Base-by-base conservation (phyloP, 2,329 filamentous ascomycete genomes). In the Pseudogymnoascus sp. region DNA sequence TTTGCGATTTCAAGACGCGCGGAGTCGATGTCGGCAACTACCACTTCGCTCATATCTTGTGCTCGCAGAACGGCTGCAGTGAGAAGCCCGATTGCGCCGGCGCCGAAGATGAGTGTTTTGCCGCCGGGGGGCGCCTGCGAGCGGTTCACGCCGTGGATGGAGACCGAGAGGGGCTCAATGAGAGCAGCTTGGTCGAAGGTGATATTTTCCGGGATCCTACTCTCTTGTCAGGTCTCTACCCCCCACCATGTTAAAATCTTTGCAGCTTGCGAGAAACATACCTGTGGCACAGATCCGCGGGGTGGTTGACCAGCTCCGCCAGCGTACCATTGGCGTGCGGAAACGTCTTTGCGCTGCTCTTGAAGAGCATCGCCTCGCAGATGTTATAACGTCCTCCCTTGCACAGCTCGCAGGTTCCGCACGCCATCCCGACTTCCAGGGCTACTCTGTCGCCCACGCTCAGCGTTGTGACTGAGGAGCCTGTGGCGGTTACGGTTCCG, bases 271-370 rank as follows among this genome's bases (percentile, higher is more conserved):
- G n/a, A n/a, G 21, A 21, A 7, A 63, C 70, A 63, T 65, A 74
- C 82, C 96, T 96, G 81, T 97, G 91, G 79, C 93, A 97, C 90
- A 92, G 97, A 60, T 88, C 82, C n/a, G 92, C 92, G 1, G 91
- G 92, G 79, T 97, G 93, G 79, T 95, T 96, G 78, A 97, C 74
- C n/a, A 67, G 70, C 62, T 69, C 69, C 50, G 73, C 72, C 42
- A 74, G 63, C 10, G 73, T 74, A 4, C 73, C 73, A 38, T 74
- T 71, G 59, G 71, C 72, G 70, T 75, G 73, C 4, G 73, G 73
- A 53, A 71, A 73, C 1, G 66, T 65, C 64, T 75, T 75, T 53
- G 73, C 73, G 10, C 71, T 73, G 63, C 73, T 74, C 63, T 72
- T 69, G 64, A 75, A 75, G 60, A 69, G 69, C 68, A 75, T 67